Conservation (phyloP, 768 basidiomycete genomes). For the Trametes maxima region DNA sequence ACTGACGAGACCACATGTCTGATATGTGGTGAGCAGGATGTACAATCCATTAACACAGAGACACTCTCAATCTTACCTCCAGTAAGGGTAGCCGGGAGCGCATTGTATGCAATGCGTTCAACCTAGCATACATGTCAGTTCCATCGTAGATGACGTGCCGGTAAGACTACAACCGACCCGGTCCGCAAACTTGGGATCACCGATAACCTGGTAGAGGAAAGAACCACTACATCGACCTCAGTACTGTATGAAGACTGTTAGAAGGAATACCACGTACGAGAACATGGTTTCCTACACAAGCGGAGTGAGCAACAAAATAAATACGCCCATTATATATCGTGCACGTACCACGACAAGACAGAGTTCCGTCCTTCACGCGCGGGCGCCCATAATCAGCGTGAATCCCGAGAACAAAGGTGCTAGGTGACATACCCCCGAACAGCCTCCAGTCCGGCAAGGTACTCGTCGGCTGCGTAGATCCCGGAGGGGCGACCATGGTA, state of each 20-base stretch:
- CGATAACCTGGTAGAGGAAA: constrained; percentile 57
- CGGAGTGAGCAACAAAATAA: background rate
- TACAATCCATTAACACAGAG: background rate
- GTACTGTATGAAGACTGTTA: background rate
- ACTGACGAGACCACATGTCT: constrained; percentile 65
- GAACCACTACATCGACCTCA: constrained; percentile 43
- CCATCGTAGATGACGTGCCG: background rate
- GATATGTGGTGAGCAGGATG: background rate
- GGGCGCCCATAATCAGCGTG: too few species aligned
- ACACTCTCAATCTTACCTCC: constrained; percentile 37
- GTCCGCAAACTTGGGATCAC: constrained; percentile 54
- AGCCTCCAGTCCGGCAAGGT: constrained; percentile 58
- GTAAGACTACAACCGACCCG: constrained; percentile 36
- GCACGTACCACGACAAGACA: constrained; percentile 54
- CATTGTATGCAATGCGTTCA: constrained; percentile 54
- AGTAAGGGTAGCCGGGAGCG: constrained; percentile 50
- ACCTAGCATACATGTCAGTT: constrained; percentile 29
- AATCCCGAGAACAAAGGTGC: background rate
- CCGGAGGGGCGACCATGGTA: constrained; percentile 61
- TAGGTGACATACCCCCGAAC: constrained; percentile 46
- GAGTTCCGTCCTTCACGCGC: constrained; percentile 47
- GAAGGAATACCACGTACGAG: constrained; percentile 41
- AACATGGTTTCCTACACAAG: constrained; percentile 58
- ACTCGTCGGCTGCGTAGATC: constrained; percentile 59
- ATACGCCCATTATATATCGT: background rate